Evolutionary conservation across 306 rosid genomes (phyloP), one percentile per base, ranked within the genome.

Genomic region (Coriaria nepalensis): DNA sequence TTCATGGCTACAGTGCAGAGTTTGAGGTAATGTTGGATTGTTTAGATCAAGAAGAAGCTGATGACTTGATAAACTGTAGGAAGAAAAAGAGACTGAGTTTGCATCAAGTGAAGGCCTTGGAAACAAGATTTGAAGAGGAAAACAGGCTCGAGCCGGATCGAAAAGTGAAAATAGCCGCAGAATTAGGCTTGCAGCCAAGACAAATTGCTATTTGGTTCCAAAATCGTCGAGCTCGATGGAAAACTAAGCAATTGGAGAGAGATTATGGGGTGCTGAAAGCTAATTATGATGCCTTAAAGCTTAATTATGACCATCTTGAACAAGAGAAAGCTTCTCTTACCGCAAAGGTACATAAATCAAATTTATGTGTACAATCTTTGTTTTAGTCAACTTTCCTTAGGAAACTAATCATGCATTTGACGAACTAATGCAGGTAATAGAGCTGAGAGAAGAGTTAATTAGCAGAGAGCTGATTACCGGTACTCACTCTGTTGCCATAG

Each of bases 181-280:
- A 86, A 20, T 55, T 86, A 36, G 80, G 84, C 10, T 60, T 86
- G 59, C 76, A 78, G 47, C 88, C 93, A 33, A 66, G 80, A 50
- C 95, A 86, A 35, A 85, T 86, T 33, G 77, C 95, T 3, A 75
- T 86, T 52, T 86, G 95, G 95, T 86, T 81, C 56, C 95, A 86
- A 45, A 86, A 86, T 51, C 93, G 95, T 20, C 57, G 95, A 49
- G 93, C 95, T 0, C 80, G 87, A 35, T 81, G 78, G 80, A 85
- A 81, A 61, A 68, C 87, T 0, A 85, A 81, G 72, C 93, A 78
- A 48, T 61, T 85, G 57, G 93, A 85, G 64, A 73, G 77, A 60
- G 93, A 85, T 37, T 81, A 73, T 50, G 57, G 68, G 35, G 12
- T 69, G 38, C 80, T 86, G 13, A 81, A 69, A 74, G 60, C 82